phyloP scores from a whole-genome alignment of 2,329 filamentous ascomycete genomes.

The Phyllosticta citriasiana region DNA sequence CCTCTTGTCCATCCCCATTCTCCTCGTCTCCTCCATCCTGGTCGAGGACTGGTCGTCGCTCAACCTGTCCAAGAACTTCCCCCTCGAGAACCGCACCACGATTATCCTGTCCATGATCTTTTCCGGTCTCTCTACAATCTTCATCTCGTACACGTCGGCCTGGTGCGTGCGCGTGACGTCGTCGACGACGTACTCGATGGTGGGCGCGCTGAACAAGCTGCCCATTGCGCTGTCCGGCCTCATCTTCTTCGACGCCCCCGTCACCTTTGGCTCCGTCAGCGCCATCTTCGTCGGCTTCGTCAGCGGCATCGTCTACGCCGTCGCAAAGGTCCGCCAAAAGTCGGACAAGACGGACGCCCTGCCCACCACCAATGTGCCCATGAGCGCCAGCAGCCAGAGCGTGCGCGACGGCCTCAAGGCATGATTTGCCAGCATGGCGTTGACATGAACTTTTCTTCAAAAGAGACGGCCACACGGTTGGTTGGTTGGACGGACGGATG shows the following conservation, averaged over 20 bases:
- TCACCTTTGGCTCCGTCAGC: constrained; percentile 83
- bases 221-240: constrained; percentile 81
- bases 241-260: constrained; percentile 88
- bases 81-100: constrained; percentile 63
- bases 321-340: constrained; percentile 75
- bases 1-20: constrained; percentile 85
- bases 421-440: not conserved
- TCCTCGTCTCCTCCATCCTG: constrained; percentile 70
- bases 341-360: constrained; percentile 53
- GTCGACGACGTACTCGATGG: constrained; percentile 98
- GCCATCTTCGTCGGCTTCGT: constrained; percentile 88
- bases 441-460: not conserved
- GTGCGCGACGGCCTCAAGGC: constrained; percentile 74
- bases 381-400: constrained; percentile 88
- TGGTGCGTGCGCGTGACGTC: constrained; percentile 98
- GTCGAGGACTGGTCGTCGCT: constrained; percentile 84
- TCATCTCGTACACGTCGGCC: constrained; percentile 98
- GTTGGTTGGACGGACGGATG: not conserved
- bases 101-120: constrained; percentile 85
- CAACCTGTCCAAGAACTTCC: constrained; percentile 85
- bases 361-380: constrained; percentile 55
- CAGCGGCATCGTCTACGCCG: constrained; percentile 81
- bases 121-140: constrained; percentile 84
- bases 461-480: not conserved
- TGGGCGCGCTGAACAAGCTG: constrained; percentile 94